phyloP scores from a whole-genome alignment of 768 basidiomycete species.

The Tylopilus vinaceipallidus region DNA sequence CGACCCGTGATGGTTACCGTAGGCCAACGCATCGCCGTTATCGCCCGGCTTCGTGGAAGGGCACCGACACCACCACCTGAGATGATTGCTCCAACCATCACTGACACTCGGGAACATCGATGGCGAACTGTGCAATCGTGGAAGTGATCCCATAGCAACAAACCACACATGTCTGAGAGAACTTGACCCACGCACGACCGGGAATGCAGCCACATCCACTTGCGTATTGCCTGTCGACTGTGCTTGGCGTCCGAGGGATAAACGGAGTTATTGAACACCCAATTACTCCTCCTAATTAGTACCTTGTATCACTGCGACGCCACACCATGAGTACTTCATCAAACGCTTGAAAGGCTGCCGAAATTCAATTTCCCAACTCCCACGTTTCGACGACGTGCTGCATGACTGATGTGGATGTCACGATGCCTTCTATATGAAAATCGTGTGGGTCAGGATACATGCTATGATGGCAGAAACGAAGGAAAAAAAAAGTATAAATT shows the following conservation, averaged over 20 bases:
- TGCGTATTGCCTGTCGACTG: conserved; percentile 10
- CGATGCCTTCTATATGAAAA: not conserved
- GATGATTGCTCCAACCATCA: not conserved
- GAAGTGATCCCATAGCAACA: conserved; percentile 29
- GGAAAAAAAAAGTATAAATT: not conserved
- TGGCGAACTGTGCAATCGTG: conserved; percentile 40
- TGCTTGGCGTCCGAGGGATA: not conserved
- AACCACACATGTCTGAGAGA: not conserved
- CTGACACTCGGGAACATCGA: conserved; percentile 32
- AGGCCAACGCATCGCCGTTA: conserved; percentile 53
- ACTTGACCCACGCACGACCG: not conserved
- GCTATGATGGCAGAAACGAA: not conserved
- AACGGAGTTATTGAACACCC: not conserved
- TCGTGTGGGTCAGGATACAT: not conserved
- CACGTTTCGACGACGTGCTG: too few relatives aligned
- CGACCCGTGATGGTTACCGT: conserved; percentile 2
- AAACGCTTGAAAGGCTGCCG: not conserved
- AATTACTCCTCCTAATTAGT: not conserved
- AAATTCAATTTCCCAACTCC: too few relatives aligned
- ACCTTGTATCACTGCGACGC: not conserved
- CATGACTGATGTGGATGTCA: too few relatives aligned
- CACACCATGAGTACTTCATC: not conserved
- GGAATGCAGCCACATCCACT: conserved; percentile 1
- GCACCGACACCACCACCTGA: conserved; percentile 47
- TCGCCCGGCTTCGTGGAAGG: conserved; percentile 50